Percentiles rank a stretch among this genome's conserved stretches.
These are phyloP conservation scores for Coemansia sp. DNA, from an alignment of 192 early-diverging fungal genomes.

Conservation along the genomic window DNA sequence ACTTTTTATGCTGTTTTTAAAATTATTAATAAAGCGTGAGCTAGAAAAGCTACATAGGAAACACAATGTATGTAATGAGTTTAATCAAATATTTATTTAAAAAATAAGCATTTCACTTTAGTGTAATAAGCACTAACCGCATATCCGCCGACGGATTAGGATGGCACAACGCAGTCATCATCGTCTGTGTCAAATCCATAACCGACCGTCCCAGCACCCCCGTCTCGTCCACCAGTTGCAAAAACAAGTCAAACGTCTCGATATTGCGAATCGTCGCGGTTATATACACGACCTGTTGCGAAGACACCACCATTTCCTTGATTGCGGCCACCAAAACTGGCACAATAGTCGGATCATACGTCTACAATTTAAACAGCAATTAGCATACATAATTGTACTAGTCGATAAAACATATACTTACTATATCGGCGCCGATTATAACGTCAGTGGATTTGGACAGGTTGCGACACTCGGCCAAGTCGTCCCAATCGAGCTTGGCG, in stretches of 20 bases:
- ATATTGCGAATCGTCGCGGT: slow-evolving; percentile 33
- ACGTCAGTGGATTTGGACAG: slow-evolving; percentile 32
- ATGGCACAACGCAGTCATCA: slow-evolving; percentile 36
- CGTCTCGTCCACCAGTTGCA: slow-evolving; percentile 33
- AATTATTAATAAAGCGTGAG: no score
- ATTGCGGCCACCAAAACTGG: slow-evolving; percentile 37
- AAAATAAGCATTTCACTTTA: slow-evolving; percentile 23
- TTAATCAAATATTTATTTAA: no score
- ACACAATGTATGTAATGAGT: no score
- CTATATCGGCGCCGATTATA: slow-evolving; percentile 51
- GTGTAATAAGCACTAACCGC: slow-evolving; percentile 42
- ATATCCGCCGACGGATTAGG: slow-evolving; percentile 36
- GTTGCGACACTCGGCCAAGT: slow-evolving; percentile 26
- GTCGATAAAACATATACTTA: slow-evolving; percentile 18
- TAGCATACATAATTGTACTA: neutral
- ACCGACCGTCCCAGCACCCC: slow-evolving; percentile 46
- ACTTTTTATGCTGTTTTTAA: no score
- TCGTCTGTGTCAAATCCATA: slow-evolving; percentile 35
- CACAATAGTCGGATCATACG: slow-evolving; percentile 48
- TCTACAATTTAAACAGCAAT: slow-evolving; percentile 16
- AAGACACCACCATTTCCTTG: slow-evolving; percentile 29
- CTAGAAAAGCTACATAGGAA: no score
- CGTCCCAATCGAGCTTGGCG: slow-evolving; percentile 42
- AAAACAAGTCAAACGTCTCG: slow-evolving; percentile 47
- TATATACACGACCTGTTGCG: slow-evolving; percentile 49